A percentile compares a stretch with the other conserved stretches of the same genome.
Evolutionary conservation across 768 basidiomycete genomes (phyloP).

Genomic region (Clitopilus hobsonii): DNA sequence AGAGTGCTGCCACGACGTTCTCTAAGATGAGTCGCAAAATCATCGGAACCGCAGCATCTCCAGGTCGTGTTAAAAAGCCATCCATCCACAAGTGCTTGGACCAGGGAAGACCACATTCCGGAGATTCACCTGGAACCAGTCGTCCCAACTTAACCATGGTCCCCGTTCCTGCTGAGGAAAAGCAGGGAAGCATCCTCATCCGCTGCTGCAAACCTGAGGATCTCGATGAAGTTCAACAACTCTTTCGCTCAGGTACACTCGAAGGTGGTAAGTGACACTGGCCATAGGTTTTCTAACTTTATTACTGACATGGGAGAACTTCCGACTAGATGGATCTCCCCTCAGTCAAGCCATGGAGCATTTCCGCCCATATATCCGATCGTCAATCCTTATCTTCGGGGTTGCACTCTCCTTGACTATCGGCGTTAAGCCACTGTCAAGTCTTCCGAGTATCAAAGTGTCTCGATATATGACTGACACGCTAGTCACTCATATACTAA

Average conservation of each 20-base stretch:
- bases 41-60: background rate
- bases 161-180: background rate
- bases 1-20: background rate
- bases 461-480: background rate
- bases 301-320: background rate
- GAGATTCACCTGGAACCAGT: background rate
- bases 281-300: background rate
- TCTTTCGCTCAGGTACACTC: slow-evolving; percentile 9
- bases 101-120: background rate
- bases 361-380: background rate
- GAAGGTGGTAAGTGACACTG: slow-evolving; percentile 5
- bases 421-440: background rate
- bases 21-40: background rate
- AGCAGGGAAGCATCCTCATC: slow-evolving; percentile 1
- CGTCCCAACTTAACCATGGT: background rate
- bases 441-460: background rate
- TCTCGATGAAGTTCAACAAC: slow-evolving; percentile 1
- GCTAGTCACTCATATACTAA: background rate
- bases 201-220: slow-evolving; percentile 11
- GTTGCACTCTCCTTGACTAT: background rate
- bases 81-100: background rate
- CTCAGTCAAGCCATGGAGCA: slow-evolving; percentile 5
- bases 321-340: background rate
- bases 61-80: background rate
- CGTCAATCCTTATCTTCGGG: background rate